Evolutionary conservation across 371 early-diverging fungal genomes (phyloP).

Genomic region (Coemansia sp.): DNA sequence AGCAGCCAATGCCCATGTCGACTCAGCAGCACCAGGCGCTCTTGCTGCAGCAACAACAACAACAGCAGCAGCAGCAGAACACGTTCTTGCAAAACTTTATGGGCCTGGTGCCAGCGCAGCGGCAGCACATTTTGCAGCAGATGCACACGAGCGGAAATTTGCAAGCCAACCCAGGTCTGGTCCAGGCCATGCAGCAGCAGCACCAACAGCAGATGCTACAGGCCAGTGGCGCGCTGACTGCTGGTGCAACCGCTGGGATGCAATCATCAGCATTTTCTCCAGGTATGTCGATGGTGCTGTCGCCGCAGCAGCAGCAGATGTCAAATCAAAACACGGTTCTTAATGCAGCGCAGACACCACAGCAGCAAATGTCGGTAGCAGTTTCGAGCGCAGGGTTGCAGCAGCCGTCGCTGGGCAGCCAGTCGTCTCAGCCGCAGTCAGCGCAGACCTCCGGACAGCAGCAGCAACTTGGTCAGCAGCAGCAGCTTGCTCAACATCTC

Average conservation of each 20-base stretch:
- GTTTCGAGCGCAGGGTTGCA: slow-evolving; percentile 7
- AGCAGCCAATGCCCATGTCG: neutral
- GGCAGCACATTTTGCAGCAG: neutral
- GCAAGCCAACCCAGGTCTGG: neutral
- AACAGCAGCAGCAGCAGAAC: slow-evolving; percentile 18
- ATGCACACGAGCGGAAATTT: neutral
- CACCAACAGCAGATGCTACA: slow-evolving; percentile 4
- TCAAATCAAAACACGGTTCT: neutral
- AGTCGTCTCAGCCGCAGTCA: slow-evolving; percentile 3
- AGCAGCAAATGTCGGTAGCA: slow-evolving; percentile 5
- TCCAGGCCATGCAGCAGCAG: slow-evolving; percentile 7
- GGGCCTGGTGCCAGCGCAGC: neutral
- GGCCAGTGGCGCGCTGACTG: neutral
- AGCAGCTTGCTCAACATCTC: slow-evolving; percentile 9
- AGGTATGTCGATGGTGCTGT: slow-evolving; percentile 4
- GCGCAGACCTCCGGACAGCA: neutral
- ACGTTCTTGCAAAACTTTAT: neutral
- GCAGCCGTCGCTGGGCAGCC: slow-evolving; percentile 14
- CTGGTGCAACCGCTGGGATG: neutral
- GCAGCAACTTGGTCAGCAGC: slow-evolving; percentile 21
- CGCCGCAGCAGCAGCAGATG: slow-evolving; percentile 7
- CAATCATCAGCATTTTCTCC: neutral
- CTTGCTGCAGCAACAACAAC: neutral
- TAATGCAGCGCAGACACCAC: slow-evolving; percentile 6
- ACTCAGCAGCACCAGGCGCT: slow-evolving; percentile 1